Percentiles rank a stretch among this genome's conserved stretches.
phyloP scores from a whole-genome alignment of 1,139 yeast species.

The Candida sp. region DNA sequence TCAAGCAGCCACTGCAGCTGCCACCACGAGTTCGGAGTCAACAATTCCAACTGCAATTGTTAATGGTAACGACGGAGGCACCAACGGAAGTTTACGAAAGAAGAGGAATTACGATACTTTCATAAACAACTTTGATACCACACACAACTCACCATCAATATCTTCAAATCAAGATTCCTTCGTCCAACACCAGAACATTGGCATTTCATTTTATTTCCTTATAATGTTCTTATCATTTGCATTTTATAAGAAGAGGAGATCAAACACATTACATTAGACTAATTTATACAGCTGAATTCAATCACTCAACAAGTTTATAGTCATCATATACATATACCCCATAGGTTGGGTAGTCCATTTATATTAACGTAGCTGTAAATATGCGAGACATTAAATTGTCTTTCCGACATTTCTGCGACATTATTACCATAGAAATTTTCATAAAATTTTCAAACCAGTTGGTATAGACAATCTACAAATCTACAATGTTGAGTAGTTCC shows the following conservation, averaged over 20 bases:
- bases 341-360: too few species aligned
- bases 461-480: background rate
- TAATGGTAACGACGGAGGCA: constrained; percentile 5
- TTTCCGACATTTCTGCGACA: background rate
- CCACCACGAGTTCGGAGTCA: constrained; percentile 3
- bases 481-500: constrained; percentile 1
- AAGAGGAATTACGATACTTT: constrained; percentile 2
- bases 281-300: too few species aligned
- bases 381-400: background rate
- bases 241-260: constrained; percentile 12
- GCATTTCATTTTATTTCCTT: constrained; percentile 12
- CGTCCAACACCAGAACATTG: constrained; percentile 8
- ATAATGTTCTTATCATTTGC: constrained; percentile 12
- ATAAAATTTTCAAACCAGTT: background rate
- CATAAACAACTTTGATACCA: background rate
- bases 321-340: background rate
- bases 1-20: background rate
- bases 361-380: too few species aligned
- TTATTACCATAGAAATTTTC: background rate
- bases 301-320: background rate
- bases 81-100: constrained; percentile 2
- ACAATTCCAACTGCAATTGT: constrained; percentile 10
- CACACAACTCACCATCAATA: background rate
- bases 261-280: background rate
- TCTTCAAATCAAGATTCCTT: constrained; percentile 1